These are phyloP conservation scores for Ilex aquifolium DNA, from an alignment of 257 asterid genomes.

Conservation along the genomic window DNA sequence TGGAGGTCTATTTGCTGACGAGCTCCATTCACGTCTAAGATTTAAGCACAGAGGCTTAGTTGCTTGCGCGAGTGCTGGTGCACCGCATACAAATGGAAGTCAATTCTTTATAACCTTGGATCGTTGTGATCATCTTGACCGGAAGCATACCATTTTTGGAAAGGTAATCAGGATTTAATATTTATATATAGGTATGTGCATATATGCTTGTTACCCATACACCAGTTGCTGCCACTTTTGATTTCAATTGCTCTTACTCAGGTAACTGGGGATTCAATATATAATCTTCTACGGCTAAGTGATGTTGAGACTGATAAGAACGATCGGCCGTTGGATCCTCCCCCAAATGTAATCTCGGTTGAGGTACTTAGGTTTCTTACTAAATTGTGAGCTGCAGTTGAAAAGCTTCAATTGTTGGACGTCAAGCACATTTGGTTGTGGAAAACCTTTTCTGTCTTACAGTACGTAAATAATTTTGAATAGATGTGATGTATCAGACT, in stretches of 20 bases:
- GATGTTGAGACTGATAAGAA: conserved; percentile 80
- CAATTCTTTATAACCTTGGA: conserved; percentile 90
- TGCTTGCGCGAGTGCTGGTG: conserved; percentile 88
- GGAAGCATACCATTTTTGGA: conserved; percentile 94
- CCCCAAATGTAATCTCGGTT: conserved; percentile 78
- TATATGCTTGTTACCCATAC: neutral
- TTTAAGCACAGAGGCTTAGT: conserved; percentile 97
- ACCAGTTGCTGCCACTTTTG: too few relatives aligned
- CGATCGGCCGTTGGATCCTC: conserved; percentile 80
- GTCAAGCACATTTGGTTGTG: too few relatives aligned
- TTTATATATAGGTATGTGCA: neutral
- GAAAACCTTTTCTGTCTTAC: too few relatives aligned
- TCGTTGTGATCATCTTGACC: conserved; percentile 85
- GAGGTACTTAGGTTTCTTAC: conserved; percentile 53
- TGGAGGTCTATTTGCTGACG: conserved; percentile 82
- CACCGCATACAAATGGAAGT: conserved; percentile 87
- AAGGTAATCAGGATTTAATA: conserved; percentile 42
- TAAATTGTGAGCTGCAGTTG: neutral
- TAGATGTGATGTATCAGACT: too few relatives aligned
- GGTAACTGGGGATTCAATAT: conserved; percentile 93
- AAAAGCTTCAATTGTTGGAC: neutral
- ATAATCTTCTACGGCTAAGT: conserved; percentile 66
- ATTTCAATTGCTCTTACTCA: conserved; percentile 6
- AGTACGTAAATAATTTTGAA: too few relatives aligned
- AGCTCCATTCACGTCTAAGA: conserved; percentile 91